Evolutionary conservation across 768 basidiomycete species (phyloP).

Genomic region (Postia placenta): DNA sequence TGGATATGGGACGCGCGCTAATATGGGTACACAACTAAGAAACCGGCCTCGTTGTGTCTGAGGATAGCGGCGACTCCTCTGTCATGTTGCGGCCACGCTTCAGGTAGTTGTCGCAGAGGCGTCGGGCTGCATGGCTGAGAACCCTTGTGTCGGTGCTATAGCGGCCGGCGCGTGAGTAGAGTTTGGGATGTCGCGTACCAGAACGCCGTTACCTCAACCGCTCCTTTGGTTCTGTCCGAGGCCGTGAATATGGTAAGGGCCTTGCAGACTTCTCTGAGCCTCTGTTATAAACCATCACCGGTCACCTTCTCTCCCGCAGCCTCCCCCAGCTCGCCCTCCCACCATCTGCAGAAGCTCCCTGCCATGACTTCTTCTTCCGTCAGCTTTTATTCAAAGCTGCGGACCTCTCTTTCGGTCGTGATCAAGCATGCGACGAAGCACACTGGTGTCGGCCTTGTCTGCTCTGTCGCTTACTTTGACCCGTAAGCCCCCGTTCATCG

Average conservation of each 20-base stretch:
- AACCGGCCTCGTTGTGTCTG: too few relatives aligned
- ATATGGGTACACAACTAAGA: too few relatives aligned
- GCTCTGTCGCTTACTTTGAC: slow-evolving; percentile 85
- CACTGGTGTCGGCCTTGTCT: slow-evolving; percentile 80
- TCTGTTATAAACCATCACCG: too few relatives aligned
- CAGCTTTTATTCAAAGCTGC: neutral
- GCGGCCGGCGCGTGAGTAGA: neutral
- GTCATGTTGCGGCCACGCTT: too few relatives aligned
- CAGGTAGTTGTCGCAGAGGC: too few relatives aligned
- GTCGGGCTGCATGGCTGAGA: neutral
- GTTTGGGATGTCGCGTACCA: neutral
- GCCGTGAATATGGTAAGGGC: neutral
- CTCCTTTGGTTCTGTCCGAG: slow-evolving; percentile 7
- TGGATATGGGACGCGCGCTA: too few relatives aligned
- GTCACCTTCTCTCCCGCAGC: too few relatives aligned
- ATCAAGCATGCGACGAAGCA: slow-evolving; percentile 51
- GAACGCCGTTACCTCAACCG: slow-evolving; percentile 2
- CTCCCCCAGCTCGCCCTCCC: neutral
- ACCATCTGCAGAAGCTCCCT: neutral
- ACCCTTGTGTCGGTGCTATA: neutral
- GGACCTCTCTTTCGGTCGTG: slow-evolving; percentile 11
- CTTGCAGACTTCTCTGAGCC: too few relatives aligned
- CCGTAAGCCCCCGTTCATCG: slow-evolving; percentile 55
- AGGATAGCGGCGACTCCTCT: too few relatives aligned
- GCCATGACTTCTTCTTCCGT: neutral